Evolutionary conservation across 352 stramenopile genomes (phyloP), one percentile per base, ranked within the genome.

Genomic region (Phytophthora podocarpi): DNA sequence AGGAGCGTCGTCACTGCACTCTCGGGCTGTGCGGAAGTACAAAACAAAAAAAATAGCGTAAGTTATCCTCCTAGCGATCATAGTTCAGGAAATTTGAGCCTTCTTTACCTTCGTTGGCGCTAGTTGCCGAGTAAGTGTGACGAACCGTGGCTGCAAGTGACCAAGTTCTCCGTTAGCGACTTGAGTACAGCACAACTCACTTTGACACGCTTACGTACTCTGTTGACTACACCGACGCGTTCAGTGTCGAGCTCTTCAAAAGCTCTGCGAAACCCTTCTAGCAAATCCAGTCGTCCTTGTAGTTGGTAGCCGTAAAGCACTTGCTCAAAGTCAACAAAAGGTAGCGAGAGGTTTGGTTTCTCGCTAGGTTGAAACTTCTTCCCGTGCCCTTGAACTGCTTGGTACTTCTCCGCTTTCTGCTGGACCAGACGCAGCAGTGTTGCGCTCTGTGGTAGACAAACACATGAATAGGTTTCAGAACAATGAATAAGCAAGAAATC

Each of bases 281-380:
- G 74, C 42, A 90, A 68, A 35, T 87, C 84, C 24, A 87, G 31
- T 23, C 84, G 75, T 1, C 80, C 79, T 61, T 84, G 74, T 4
- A 94, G 43, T 53, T 93, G 84, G 37, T 90, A 93, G 23, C 87
- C 79, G 43, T 82, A 80, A 12, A 94, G 52, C 20, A 90, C 64
- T 41, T 94, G 86, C 51, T 93, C 70, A 48, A 94, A 90, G 12
- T 77, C 60, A 11, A 41, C 35, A 41, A 85, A 94, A 16, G 64
- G 70, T n/a, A 93, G 31, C 1, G 60, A 31, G 10, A 72, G 37
- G 31, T 27, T 37, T 42, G 46, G 32, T 61, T 63, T 78, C 47
- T 52, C 30, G 12, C 15, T 48, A 28, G 15, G 1, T 40, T 39
- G 26, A 16, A 20, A 3, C n/a, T 64, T 79, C 8, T 64, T 52